A percentile compares a stretch with the other conserved stretches of the same genome.
phyloP scores from a whole-genome alignment of 345 rosid genomes.

The Heritiera littoralis region DNA sequence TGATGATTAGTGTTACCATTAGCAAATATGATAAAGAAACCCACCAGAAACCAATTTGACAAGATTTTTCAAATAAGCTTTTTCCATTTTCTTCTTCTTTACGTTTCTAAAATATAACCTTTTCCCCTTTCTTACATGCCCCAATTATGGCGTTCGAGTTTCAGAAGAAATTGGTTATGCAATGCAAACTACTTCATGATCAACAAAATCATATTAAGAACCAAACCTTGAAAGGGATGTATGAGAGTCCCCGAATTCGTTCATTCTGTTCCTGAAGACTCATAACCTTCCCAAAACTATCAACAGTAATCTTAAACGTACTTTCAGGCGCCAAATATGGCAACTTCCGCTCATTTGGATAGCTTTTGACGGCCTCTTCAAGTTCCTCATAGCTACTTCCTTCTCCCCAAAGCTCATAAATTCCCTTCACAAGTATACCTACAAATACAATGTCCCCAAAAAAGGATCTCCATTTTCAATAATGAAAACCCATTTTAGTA shows the following conservation, averaged over 20 bases:
- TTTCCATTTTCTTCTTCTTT: too few relatives aligned
- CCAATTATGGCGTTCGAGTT: not conserved
- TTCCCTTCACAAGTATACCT: constrained; percentile 88
- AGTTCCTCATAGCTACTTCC: constrained; percentile 73
- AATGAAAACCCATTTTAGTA: not conserved
- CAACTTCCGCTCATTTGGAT: constrained; percentile 71
- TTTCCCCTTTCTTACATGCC: not conserved
- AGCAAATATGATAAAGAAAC: not conserved
- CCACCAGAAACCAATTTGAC: not conserved
- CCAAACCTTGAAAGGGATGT: constrained; percentile 79
- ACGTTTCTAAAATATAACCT: not conserved
- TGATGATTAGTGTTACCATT: constrained; percentile 18
- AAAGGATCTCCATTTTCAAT: not conserved
- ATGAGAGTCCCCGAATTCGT: constrained; percentile 59
- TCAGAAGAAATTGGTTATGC: not conserved
- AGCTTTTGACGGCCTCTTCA: constrained; percentile 56
- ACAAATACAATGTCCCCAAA: constrained; percentile 15
- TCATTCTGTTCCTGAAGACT: constrained; percentile 78
- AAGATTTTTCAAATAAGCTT: not conserved
- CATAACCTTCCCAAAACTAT: constrained; percentile 75
- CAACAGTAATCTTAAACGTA: constrained; percentile 75
- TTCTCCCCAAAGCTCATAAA: constrained; percentile 98
- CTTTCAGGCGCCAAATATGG: constrained; percentile 60
- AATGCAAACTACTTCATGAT: constrained; percentile 2
- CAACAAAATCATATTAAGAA: constrained; percentile 6